Evolutionary conservation across 371 early-diverging fungal genomes (phyloP).

Genomic region (Apophysomyces trapeziformis): DNA sequence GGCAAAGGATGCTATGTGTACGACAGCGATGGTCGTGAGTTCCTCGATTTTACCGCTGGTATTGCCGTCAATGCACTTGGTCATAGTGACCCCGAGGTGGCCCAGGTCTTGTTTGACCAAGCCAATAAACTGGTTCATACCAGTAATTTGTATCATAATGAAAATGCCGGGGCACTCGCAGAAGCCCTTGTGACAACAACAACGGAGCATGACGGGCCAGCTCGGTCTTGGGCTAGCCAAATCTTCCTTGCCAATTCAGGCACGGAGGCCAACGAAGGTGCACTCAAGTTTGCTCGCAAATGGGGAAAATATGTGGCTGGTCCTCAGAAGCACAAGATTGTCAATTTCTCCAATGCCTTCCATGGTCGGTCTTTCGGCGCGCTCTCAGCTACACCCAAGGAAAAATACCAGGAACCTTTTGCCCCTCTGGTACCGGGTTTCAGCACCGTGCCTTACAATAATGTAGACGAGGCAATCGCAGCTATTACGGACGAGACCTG

Average conservation of each 20-base stretch:
- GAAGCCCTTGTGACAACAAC: conserved; percentile 69
- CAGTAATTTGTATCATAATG: conserved; percentile 86
- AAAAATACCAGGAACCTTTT: conserved; percentile 93
- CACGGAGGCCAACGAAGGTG: conserved; percentile 91
- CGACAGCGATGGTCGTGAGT: conserved; percentile 73
- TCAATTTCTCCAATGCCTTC: conserved; percentile 88
- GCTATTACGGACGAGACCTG: conserved; percentile 78
- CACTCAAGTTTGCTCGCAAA: conserved; percentile 94
- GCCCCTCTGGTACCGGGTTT: conserved; percentile 89
- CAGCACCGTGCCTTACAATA: conserved; percentile 71
- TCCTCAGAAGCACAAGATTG: conserved; percentile 60
- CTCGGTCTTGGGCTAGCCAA: conserved; percentile 51
- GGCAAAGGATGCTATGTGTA: conserved; percentile 82
- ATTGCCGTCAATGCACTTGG: conserved; percentile 93
- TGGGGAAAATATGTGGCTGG: conserved; percentile 68
- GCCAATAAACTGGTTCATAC: conserved; percentile 77
- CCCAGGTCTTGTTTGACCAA: conserved; percentile 77
- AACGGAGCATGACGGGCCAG: conserved; percentile 38
- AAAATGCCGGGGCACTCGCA: conserved; percentile 76
- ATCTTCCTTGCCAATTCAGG: conserved; percentile 92
- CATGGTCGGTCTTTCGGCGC: conserved; percentile 96
- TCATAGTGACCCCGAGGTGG: conserved; percentile 76
- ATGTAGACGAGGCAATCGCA: conserved; percentile 58
- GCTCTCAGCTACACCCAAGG: conserved; percentile 86
- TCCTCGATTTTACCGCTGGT: conserved; percentile 88